Conservation (phyloP, 2,329 filamentous ascomycete species). For the Pseudogymnoascus sp. region DNA sequence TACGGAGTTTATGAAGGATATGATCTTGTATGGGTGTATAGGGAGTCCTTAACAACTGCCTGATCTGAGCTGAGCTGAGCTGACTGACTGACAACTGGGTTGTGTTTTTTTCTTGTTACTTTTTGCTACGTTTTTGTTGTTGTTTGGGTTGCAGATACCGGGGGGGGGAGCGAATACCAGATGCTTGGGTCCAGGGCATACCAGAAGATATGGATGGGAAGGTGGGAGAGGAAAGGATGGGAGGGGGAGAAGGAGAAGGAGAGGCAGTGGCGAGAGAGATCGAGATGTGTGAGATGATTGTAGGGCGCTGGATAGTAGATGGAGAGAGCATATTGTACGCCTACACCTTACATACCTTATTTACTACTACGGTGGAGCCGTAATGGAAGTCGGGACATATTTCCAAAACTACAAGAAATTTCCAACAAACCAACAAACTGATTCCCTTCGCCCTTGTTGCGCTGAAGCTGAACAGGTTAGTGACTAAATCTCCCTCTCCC, state of each 20-base stretch:
- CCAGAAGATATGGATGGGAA: neutral
- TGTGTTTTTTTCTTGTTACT: neutral
- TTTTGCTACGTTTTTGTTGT: neutral
- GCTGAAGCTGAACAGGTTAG: too few relatives aligned
- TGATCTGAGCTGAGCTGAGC: neutral
- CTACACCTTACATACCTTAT: neutral
- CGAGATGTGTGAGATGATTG: neutral
- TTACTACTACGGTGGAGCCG: neutral
- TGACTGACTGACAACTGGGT: neutral
- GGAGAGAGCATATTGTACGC: neutral
- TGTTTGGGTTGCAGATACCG: neutral
- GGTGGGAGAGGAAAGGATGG: neutral
- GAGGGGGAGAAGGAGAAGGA: too few relatives aligned
- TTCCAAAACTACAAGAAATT: neutral
- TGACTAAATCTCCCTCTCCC: too few relatives aligned
- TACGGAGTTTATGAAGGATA: constrained; percentile 1
- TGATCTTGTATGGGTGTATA: neutral
- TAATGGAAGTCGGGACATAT: neutral
- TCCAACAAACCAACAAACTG: neutral
- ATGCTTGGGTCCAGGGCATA: constrained; percentile 1
- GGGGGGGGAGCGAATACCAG: neutral
- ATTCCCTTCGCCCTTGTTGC: neutral
- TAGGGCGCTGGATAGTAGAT: neutral
- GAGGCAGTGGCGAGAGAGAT: neutral
- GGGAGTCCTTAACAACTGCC: neutral